Evolutionary conservation across 2,329 filamentous ascomycete species (phyloP).

Genomic region (Colletotrichum lini): DNA sequence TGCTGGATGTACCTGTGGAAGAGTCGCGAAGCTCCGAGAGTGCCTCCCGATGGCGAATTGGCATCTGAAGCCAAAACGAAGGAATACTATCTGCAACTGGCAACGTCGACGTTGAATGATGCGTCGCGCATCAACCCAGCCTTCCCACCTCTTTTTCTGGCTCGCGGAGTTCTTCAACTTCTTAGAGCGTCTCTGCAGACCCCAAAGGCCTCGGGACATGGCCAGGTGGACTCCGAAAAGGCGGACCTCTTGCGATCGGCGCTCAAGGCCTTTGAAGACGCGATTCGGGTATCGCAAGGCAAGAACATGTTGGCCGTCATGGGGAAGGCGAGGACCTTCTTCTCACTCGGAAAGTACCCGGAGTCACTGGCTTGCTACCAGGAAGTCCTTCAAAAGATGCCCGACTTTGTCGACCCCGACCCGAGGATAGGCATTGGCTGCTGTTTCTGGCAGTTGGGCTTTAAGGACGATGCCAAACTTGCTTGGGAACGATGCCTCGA

Average conservation of each 20-base stretch:
- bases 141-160: conserved; percentile 91
- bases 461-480: conserved; percentile 90
- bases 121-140: conserved; percentile 94
- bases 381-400: conserved; percentile 87
- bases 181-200: conserved; percentile 88
- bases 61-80: conserved; percentile 88
- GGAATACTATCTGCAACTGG: conserved; percentile 90
- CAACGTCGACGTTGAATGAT: conserved; percentile 94
- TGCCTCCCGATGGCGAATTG: conserved; percentile 73
- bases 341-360: conserved; percentile 86
- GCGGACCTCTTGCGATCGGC: conserved; percentile 87
- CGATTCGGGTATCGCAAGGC: conserved; percentile 84
- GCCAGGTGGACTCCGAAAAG: conserved; percentile 78
- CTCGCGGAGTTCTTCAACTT: conserved; percentile 89
- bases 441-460: conserved; percentile 96
- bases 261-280: conserved; percentile 95
- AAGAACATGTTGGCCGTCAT: conserved; percentile 94
- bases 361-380: conserved; percentile 91
- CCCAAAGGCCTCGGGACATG: conserved; percentile 77
- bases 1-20: conserved; percentile 95
- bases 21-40: conserved; percentile 81
- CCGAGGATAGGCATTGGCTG: conserved; percentile 96
- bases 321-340: conserved; percentile 89
- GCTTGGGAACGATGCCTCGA: conserved; percentile 93
- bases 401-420: conserved; percentile 90